These are phyloP conservation scores for Sporisorium iseilematis-ciliati DNA, from an alignment of 1,284 basidiomycete species.

Conservation along the genomic window DNA sequence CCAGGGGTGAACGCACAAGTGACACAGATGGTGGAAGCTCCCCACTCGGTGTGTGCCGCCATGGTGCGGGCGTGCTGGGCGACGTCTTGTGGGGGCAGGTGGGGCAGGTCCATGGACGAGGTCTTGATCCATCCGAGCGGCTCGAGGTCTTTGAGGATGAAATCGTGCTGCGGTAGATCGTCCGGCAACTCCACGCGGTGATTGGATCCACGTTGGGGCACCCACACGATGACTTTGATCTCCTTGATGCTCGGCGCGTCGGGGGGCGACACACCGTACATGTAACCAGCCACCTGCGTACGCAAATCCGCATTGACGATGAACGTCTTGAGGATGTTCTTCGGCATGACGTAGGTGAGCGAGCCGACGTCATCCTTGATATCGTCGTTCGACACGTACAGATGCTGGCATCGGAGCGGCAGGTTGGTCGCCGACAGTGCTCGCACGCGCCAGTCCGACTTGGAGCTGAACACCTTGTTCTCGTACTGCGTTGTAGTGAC, in stretches of 20 bases:
- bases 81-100: conserved; percentile 90
- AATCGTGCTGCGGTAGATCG: conserved; percentile 90
- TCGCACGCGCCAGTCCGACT: conserved; percentile 98
- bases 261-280: conserved; percentile 91
- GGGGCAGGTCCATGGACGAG: conserved; percentile 74
- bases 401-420: conserved; percentile 94
- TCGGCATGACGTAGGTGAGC: conserved; percentile 94
- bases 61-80: conserved; percentile 95
- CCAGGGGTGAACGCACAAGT: conserved; percentile 97
- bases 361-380: conserved; percentile 96
- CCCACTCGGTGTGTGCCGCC: conserved; percentile 94
- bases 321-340: conserved; percentile 96
- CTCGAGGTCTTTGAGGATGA: conserved; percentile 91
- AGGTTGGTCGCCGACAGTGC: conserved; percentile 96
- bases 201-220: conserved; percentile 95
- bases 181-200: conserved; percentile 88
- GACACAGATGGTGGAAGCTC: conserved; percentile 91
- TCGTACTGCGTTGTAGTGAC: conserved; percentile 98
- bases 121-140: conserved; percentile 99
- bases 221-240: conserved; percentile 95
- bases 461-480: conserved; percentile 95
- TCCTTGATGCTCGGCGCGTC: conserved; percentile 99
- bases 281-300: conserved; percentile 92
- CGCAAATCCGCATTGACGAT: conserved; percentile 93
- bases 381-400: conserved; percentile 98